phyloP scores from a whole-genome alignment of 805 yeast genomes.

The Candida manassasensis region DNA sequence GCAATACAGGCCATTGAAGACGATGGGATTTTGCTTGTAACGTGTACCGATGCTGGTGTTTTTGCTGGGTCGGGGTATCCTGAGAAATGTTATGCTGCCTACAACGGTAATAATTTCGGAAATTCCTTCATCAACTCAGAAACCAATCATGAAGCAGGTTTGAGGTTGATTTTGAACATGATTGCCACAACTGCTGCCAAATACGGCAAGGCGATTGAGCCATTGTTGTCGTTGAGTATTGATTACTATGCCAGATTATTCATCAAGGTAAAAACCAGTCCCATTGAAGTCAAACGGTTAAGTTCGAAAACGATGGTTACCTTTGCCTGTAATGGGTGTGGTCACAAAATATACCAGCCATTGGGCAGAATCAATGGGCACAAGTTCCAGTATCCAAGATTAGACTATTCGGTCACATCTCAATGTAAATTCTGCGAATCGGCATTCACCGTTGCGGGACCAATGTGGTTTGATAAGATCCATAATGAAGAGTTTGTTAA shows the following conservation, averaged over 20 bases:
- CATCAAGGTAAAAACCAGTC: constrained; percentile 71
- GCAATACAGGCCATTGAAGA: constrained; percentile 82
- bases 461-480: constrained; percentile 79
- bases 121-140: constrained; percentile 49
- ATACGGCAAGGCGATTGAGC: constrained; percentile 83
- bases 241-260: constrained; percentile 91
- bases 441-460: constrained; percentile 81
- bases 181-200: constrained; percentile 83
- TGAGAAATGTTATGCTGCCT: constrained; percentile 90
- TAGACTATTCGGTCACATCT: constrained; percentile 56
- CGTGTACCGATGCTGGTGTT: constrained; percentile 95
- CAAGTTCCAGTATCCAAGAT: constrained; percentile 54
- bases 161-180: constrained; percentile 74
- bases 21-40: constrained; percentile 80
- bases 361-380: constrained; percentile 54
- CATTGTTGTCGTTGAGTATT: constrained; percentile 77
- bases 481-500: constrained; percentile 68
- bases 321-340: constrained; percentile 86
- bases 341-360: constrained; percentile 63
- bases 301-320: constrained; percentile 73
- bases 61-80: constrained; percentile 95
- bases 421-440: constrained; percentile 68
- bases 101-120: constrained; percentile 88
- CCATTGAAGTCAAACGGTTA: constrained; percentile 74
- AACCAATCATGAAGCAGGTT: constrained; percentile 88